Percentiles rank a stretch among this genome's conserved stretches.
phyloP scores from a whole-genome alignment of 2,329 filamentous ascomycete species.

The Eurotiales sp. region DNA sequence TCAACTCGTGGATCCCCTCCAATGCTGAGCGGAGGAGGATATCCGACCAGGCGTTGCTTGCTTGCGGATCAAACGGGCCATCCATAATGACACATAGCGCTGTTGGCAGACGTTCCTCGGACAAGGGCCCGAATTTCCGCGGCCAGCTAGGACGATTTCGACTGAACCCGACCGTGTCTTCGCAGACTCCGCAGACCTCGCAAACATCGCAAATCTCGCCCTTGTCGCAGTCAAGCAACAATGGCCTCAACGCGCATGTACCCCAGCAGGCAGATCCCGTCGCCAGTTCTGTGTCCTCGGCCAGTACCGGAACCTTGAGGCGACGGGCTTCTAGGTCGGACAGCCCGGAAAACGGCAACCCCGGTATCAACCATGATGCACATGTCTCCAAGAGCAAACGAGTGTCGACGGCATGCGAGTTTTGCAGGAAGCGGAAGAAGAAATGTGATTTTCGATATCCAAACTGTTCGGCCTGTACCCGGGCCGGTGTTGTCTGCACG shows the following conservation, averaged over 20 bases:
- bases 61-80: constrained; percentile 2
- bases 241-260: background rate
- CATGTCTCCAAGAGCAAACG: constrained; percentile 24
- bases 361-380: constrained; percentile 19
- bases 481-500: constrained; percentile 38
- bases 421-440: constrained; percentile 40
- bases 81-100: constrained; percentile 10
- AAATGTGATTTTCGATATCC: constrained; percentile 41
- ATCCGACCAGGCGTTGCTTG: background rate
- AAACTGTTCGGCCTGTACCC: constrained; percentile 38
- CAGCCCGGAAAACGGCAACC: constrained; percentile 12
- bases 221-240: constrained; percentile 8
- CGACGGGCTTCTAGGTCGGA: constrained; percentile 10
- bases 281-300: constrained; percentile 1
- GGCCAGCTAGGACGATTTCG: constrained; percentile 33
- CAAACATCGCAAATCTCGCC: constrained; percentile 12
- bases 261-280: background rate
- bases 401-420: constrained; percentile 39
- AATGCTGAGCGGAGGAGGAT: constrained; percentile 1
- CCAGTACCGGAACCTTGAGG: constrained; percentile 12
- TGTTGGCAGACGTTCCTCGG: constrained; percentile 5
- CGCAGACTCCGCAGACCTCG: constrained; percentile 9
- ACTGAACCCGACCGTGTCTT: constrained; percentile 18
- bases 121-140: constrained; percentile 20
- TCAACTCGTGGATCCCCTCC: background rate